A percentile compares a stretch with the other conserved stretches of the same genome.
Conservation (phyloP, 306 rosid species). For the Acacia crassicarpa region DNA sequence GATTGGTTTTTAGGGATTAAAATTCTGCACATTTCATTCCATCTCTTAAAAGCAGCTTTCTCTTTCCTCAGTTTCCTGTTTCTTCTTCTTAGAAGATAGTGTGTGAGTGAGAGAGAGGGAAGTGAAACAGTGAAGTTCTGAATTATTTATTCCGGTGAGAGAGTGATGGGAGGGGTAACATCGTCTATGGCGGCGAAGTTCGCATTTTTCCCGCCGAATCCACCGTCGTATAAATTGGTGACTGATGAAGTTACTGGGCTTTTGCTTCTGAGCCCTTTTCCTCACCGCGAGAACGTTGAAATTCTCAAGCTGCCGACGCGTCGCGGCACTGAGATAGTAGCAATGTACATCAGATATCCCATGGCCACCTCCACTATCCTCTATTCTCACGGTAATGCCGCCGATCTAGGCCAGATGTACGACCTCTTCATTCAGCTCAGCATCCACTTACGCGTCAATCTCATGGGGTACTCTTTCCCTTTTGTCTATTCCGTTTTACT, state of each 20-base stretch:
- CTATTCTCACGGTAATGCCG: constrained; percentile 95
- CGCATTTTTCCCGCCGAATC: constrained; percentile 93
- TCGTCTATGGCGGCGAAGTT: constrained; percentile 98
- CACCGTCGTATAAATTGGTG: constrained; percentile 73
- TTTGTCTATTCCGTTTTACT: neutral
- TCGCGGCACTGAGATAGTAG: constrained; percentile 74
- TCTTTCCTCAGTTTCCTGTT: constrained; percentile 33
- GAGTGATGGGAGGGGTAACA: constrained; percentile 88
- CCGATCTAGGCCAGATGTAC: constrained; percentile 99
- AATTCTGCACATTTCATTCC: neutral
- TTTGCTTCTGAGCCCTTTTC: constrained; percentile 70
- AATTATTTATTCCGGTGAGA: constrained; percentile 9
- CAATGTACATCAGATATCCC: constrained; percentile 80
- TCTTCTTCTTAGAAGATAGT: constrained; percentile 37
- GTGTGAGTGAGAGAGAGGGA: neutral
- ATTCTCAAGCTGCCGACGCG: constrained; percentile 77
- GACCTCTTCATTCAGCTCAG: constrained; percentile 86
- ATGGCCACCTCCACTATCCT: constrained; percentile 87
- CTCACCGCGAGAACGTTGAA: constrained; percentile 91
- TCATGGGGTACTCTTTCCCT: constrained; percentile 68
- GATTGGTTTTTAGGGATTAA: neutral
- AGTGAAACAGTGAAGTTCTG: constrained; percentile 42
- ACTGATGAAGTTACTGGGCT: constrained; percentile 68
- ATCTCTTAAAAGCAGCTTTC: constrained; percentile 15
- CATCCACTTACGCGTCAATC: constrained; percentile 84